Base-by-base conservation (phyloP, 495 filamentous ascomycete species). In the Aspergillus nidulans region DNA sequence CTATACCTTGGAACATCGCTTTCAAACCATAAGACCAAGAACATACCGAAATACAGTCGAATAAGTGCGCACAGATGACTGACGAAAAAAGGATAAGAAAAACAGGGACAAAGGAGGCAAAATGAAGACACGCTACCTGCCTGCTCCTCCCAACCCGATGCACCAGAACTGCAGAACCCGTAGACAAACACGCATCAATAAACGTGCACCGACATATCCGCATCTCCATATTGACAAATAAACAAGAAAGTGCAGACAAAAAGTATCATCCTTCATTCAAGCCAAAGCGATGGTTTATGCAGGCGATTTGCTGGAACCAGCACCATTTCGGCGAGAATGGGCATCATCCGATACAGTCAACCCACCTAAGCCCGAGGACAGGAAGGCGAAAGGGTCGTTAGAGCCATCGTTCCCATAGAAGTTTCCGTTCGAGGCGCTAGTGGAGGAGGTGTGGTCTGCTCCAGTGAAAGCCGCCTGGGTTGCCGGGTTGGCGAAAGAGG, bases 401-500 rank as follows among this genome's bases (percentile, higher is more conserved):
- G 87, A 81, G 5, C 77, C 78, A 56, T 89, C 69, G 68, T 83
- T 72, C 30, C 77, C 66, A 72, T 84, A 65, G 73, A 89, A 74
- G 28, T 72, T 72, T 34, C 80, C 81, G 57, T 84, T 84, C 13
- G 77, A 72, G 45, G 70, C 72, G 51, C 74, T 78, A 39, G 74
- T 72, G 25, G 79, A 80, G 15, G 76, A 70, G 38, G 83, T 85
- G 64, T 88, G 91, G 63, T 87, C 85, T 28, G 90, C 92, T 18
- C 88, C 89, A 52, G 88, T 85, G 74, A 96, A 96, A 18, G 91
- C 92, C 15, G 90, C 89, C 76, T 96, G 92, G 26, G 89, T 87
- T 41, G 90, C 89, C 28, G 94, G 88, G 73, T 92, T 95, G 65
- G 95, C 92, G 63, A 98, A 97, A 1, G 91, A 88, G 30, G 89